These are phyloP conservation scores for Tolypocladium endophyticum DNA, from an alignment of 2,329 filamentous ascomycete species.

Conservation along the genomic window DNA sequence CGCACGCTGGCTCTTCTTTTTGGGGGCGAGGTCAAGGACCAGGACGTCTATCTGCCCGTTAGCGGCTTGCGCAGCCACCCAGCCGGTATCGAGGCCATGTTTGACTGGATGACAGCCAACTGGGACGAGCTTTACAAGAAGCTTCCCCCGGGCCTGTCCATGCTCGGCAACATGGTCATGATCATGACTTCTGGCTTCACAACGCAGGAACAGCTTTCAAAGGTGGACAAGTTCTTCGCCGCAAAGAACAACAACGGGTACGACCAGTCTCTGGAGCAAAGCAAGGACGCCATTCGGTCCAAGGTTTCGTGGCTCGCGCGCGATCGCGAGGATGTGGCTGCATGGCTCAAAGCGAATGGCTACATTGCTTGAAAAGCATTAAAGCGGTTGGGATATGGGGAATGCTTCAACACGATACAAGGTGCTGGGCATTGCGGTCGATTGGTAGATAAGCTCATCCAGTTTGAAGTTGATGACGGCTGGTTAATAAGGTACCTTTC, in stretches of 20 bases:
- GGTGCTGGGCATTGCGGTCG: neutral
- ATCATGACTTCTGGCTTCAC: slow-evolving; percentile 78
- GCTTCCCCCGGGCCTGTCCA: slow-evolving; percentile 74
- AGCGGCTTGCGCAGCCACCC: slow-evolving; percentile 66
- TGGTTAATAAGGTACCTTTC: too few species aligned
- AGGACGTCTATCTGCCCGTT: slow-evolving; percentile 87
- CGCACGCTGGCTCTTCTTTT: slow-evolving; percentile 67
- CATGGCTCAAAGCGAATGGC: slow-evolving; percentile 14
- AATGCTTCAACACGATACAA: neutral
- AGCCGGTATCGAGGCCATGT: slow-evolving; percentile 71
- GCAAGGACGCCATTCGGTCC: slow-evolving; percentile 70
- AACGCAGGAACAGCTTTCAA: slow-evolving; percentile 60
- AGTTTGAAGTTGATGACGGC: neutral
- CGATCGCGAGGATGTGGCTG: slow-evolving; percentile 13
- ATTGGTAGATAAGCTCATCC: neutral
- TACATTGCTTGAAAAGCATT: slow-evolving; percentile 1
- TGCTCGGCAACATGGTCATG: slow-evolving; percentile 75
- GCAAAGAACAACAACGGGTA: slow-evolving; percentile 75
- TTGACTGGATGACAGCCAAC: slow-evolving; percentile 73
- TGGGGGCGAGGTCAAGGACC: slow-evolving; percentile 77
- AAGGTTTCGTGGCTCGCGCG: slow-evolving; percentile 40
- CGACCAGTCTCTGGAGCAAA: slow-evolving; percentile 83
- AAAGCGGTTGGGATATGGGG: neutral
- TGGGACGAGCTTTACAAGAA: slow-evolving; percentile 78
- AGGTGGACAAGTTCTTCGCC: slow-evolving; percentile 72